Evolutionary conservation across 2,329 filamentous ascomycete species (phyloP).

Genomic region (Domatiomyces globalis): DNA sequence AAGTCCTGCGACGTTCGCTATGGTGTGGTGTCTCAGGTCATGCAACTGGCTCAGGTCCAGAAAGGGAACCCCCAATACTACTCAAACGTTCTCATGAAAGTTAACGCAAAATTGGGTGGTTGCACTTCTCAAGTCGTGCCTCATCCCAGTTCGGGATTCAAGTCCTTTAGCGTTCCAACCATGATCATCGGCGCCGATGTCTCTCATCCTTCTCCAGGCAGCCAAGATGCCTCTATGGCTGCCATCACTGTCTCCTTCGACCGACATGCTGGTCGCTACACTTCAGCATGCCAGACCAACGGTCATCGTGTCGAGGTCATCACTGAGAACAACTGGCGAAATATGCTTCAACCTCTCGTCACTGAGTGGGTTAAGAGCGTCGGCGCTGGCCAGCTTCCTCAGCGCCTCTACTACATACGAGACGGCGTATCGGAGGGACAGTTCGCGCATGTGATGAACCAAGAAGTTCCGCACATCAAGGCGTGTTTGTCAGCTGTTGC

Average conservation of each 20-base stretch:
- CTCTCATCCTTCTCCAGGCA: conserved; percentile 64
- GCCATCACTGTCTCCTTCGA: conserved; percentile 78
- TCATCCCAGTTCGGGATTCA: conserved; percentile 21
- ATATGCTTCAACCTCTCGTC: conserved; percentile 51
- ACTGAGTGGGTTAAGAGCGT: conserved; percentile 48
- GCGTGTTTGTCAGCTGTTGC: conserved; percentile 31
- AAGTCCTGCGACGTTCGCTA: conserved; percentile 74
- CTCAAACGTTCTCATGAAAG: conserved; percentile 90
- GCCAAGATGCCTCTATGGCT: conserved; percentile 56
- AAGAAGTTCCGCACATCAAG: conserved; percentile 59
- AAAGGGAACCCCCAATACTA: conserved; percentile 69
- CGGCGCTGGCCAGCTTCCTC: conserved; percentile 42
- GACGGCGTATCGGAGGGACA: conserved; percentile 86
- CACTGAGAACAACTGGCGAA: conserved; percentile 47
- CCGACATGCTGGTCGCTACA: conserved; percentile 55
- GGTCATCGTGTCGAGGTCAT: conserved; percentile 72
- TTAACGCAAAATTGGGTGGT: conserved; percentile 90
- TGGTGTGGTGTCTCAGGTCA: conserved; percentile 68
- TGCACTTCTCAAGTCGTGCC: conserved; percentile 46
- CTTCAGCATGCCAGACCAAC: conserved; percentile 68
- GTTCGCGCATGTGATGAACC: conserved; percentile 61
- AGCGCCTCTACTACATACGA: conserved; percentile 80
- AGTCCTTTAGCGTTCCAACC: conserved; percentile 38
- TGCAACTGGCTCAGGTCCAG: conserved; percentile 56
- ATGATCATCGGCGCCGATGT: conserved; percentile 88